These are phyloP conservation scores for Fraxinus americana DNA, from an alignment of 257 asterid genomes.

Conservation along the genomic window DNA sequence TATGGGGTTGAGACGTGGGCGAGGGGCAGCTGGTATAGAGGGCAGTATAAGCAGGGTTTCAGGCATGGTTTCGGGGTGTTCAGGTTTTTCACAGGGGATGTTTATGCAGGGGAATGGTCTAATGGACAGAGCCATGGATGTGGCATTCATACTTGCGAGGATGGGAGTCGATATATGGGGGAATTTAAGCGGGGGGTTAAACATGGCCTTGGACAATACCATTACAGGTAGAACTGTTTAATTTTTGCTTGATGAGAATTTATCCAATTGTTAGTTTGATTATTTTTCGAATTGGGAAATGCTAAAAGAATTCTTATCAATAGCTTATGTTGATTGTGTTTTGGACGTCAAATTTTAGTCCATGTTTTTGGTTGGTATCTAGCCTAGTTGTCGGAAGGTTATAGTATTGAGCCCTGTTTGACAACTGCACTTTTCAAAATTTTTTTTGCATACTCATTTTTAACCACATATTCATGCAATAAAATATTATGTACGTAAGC, in stretches of 20 bases:
- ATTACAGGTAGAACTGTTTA: slow-evolving; percentile 37
- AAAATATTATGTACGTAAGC: too few relatives aligned
- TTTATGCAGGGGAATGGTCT: slow-evolving; percentile 56
- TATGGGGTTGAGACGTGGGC: slow-evolving; percentile 64
- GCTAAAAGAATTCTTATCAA: too few relatives aligned
- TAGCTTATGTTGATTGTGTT: too few relatives aligned
- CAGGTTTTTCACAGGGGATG: slow-evolving; percentile 50
- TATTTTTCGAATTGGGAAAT: too few relatives aligned
- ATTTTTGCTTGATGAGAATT: not conserved
- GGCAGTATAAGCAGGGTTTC: slow-evolving; percentile 50
- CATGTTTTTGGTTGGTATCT: too few relatives aligned
- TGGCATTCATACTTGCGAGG: slow-evolving; percentile 52
- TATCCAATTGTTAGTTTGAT: not conserved
- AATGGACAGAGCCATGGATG: slow-evolving; percentile 56
- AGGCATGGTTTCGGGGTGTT: slow-evolving; percentile 53
- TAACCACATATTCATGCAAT: too few relatives aligned
- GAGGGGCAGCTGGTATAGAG: slow-evolving; percentile 50
- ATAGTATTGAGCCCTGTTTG: too few relatives aligned
- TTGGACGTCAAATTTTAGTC: too few relatives aligned
- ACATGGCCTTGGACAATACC: slow-evolving; percentile 58
- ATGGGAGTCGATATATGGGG: slow-evolving; percentile 49
- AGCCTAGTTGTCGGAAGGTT: too few relatives aligned
- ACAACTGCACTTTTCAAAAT: too few relatives aligned
- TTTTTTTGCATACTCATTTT: too few relatives aligned
- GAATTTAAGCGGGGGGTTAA: slow-evolving; percentile 60